Conservation (phyloP, 1,284 basidiomycete species). For the Xanthoconium separans region DNA sequence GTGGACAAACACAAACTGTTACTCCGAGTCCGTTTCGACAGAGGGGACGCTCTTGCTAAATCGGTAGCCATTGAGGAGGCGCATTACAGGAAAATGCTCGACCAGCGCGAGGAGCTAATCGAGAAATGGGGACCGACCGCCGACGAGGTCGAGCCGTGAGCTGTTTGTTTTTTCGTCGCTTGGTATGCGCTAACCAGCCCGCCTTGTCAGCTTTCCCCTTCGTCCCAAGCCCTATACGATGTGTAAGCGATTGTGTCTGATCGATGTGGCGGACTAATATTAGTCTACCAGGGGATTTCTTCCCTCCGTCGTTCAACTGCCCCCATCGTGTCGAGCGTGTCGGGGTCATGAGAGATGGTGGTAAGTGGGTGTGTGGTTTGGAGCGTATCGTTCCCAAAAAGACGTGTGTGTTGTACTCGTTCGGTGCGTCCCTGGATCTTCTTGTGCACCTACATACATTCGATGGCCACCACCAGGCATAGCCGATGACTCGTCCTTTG, state of each 20-base stretch:
- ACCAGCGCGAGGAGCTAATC: conserved; percentile 24
- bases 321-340: neutral
- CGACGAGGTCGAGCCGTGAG: conserved; percentile 30
- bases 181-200: neutral
- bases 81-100: conserved; percentile 23
- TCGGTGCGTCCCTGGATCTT: conserved; percentile 34
- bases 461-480: conserved; percentile 33
- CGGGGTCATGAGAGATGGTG: neutral
- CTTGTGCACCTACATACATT: neutral
- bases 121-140: conserved; percentile 34
- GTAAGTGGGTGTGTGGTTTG: conserved; percentile 46
- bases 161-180: neutral
- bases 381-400: conserved; percentile 43
- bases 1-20: conserved; percentile 9
- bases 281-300: neutral
- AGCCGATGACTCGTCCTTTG: conserved; percentile 56
- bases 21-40: neutral
- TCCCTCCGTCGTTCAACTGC: neutral
- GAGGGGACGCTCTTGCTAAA: conserved; percentile 8
- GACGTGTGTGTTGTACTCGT: conserved; percentile 48
- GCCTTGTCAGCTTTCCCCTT: conserved; percentile 26
- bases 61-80: conserved; percentile 20
- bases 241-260: conserved; percentile 22
- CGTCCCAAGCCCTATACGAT: conserved; percentile 35
- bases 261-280: neutral